These are phyloP conservation scores for Sistotremastrum suecicum DNA, from an alignment of 768 basidiomycete genomes.

Conservation along the genomic window DNA sequence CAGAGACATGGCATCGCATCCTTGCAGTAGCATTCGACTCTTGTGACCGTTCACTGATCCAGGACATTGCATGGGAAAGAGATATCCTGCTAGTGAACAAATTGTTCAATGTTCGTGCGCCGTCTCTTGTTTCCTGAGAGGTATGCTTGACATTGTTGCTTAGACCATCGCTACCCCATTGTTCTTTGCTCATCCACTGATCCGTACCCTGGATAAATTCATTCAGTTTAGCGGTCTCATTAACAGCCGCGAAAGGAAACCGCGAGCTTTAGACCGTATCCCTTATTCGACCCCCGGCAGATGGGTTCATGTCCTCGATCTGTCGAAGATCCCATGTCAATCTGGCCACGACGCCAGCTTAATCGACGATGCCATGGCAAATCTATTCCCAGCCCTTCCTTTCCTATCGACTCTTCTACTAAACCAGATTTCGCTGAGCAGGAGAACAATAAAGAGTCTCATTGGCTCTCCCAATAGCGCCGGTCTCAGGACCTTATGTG, in stretches of 20 bases:
- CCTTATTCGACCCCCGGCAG: conserved; percentile 80
- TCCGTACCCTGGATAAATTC: conserved; percentile 30
- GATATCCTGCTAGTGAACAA: too few species aligned
- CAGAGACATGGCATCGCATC: neutral
- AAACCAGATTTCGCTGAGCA: conserved; percentile 44
- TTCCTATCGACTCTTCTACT: conserved; percentile 42
- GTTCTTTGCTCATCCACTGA: conserved; percentile 40
- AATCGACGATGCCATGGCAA: conserved; percentile 50
- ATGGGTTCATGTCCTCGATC: conserved; percentile 68
- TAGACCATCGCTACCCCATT: conserved; percentile 58
- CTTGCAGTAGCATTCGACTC: too few species aligned
- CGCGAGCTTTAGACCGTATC: conserved; percentile 82
- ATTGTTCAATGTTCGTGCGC: conserved; percentile 2
- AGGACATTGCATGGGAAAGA: too few species aligned
- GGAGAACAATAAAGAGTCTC: conserved; percentile 34
- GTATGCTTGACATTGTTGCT: neutral
- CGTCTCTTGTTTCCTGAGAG: neutral
- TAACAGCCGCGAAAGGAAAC: conserved; percentile 51
- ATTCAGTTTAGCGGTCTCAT: conserved; percentile 47
- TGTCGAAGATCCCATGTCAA: conserved; percentile 36
- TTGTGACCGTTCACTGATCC: too few species aligned
- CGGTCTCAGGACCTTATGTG: conserved; percentile 37
- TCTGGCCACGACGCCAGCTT: conserved; percentile 34
- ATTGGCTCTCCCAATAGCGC: conserved; percentile 34
- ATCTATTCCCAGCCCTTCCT: conserved; percentile 52